These are phyloP conservation scores for Grosmannia clavigera DNA, from an alignment of 2,329 filamentous ascomycete species.

Conservation along the genomic window DNA sequence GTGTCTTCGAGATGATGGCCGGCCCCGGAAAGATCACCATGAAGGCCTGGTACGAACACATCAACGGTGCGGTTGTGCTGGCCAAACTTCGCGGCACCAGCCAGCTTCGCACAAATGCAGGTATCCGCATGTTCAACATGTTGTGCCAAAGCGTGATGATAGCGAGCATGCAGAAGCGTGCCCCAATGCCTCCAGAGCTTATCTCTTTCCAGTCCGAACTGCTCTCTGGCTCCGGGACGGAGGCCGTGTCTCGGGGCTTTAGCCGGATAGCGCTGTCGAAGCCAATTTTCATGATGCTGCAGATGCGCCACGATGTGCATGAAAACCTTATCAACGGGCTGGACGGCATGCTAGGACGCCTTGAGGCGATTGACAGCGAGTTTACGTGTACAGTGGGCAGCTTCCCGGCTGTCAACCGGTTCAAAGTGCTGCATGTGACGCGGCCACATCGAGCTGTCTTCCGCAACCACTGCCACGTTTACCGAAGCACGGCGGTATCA, in stretches of 20 bases:
- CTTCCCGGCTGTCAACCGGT: constrained; percentile 29
- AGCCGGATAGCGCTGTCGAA: constrained; percentile 28
- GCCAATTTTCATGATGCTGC: constrained; percentile 31
- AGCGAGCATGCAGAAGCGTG: constrained; percentile 36
- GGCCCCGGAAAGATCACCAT: constrained; percentile 33
- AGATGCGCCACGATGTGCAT: constrained; percentile 33
- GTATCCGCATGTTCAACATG: constrained; percentile 41
- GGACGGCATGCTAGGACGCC: constrained; percentile 26
- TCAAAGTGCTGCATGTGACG: constrained; percentile 26
- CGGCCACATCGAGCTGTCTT: constrained; percentile 28
- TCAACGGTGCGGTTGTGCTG: constrained; percentile 38
- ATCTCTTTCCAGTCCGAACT: constrained; percentile 33
- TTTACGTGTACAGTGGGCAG: constrained; percentile 26
- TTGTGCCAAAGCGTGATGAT: constrained; percentile 38
- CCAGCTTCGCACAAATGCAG: constrained; percentile 32
- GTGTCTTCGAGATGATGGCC: constrained; percentile 41
- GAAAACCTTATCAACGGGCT: constrained; percentile 22
- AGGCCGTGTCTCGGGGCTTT: constrained; percentile 20
- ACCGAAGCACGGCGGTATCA: constrained; percentile 30
- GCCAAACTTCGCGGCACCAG: constrained; percentile 34
- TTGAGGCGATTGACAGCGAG: constrained; percentile 29
- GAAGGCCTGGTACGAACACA: constrained; percentile 39
- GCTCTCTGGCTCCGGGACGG: constrained; percentile 19
- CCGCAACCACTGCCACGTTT: constrained; percentile 30
- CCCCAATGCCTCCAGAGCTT: constrained; percentile 35